Base-by-base conservation (phyloP, 192 early-diverging fungal species). In the Phycomyces nitens region DNA sequence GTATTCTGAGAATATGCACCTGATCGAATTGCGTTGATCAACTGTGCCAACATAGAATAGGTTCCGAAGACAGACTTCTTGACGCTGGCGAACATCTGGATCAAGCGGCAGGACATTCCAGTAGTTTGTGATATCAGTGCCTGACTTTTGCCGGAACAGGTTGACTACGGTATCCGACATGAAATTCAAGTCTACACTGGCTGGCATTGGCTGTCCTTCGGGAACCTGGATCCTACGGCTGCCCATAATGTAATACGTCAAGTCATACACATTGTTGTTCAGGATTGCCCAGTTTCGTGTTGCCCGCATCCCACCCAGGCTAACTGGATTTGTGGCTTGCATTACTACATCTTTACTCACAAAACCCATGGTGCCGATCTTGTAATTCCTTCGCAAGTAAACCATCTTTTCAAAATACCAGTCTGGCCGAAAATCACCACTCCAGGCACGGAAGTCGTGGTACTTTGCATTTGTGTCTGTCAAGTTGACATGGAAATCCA, bases 1-100 rank as follows among this genome's bases (percentile, higher is more conserved):
- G 62, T 95, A 97, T 72, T 89, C 85, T 24, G 95, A 83, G 42
- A 90, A 88, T 51, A 92, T 75, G 83, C 92, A 89, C 64, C 77
- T 72, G 50, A 91, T 60, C 29, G 89, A 88, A 23, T 88, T 91
- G 42, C 96, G 89, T 62, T 78, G 66, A 71, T 98, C 96, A 3
- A 96, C 83, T 34, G 84, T 85, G 23, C 93, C 96, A n/a, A 89
- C 82, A 73, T 91, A 93, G 76, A 95, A 95, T 3, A 91, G 73
- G 42, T 89, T 87, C 21, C 90, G 81, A 60, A 98, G 69, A 78
- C 96, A 98, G 41, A 88, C 80, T 65, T 77, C 40, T 61, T 86
- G 84, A 44, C 74, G 65, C 6, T 71, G 63, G 60, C 76, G 76
- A 29, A 75, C 56, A 3, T 71, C 66, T 14, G 70, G 0, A 52